phyloP scores from a whole-genome alignment of 768 basidiomycete genomes.

The Lactifluus echinatus region DNA sequence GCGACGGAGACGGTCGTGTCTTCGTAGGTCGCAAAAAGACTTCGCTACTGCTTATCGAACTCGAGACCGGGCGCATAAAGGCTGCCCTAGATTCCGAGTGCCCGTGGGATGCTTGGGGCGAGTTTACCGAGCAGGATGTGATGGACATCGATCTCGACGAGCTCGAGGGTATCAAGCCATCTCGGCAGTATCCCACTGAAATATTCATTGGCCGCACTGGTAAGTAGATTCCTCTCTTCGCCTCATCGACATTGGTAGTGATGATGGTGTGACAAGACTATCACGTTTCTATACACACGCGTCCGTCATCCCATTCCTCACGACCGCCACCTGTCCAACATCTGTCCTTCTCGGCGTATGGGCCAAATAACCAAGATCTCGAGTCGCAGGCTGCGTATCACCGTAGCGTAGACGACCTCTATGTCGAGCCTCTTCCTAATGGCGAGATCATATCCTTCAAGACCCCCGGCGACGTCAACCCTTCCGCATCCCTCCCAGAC shows the following conservation, averaged over 20 bases:
- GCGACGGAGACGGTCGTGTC: constrained; percentile 54
- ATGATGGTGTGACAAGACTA: constrained; percentile 50
- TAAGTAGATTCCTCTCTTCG: constrained; percentile 29
- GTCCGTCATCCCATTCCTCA: constrained; percentile 32
- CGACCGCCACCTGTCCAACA: constrained; percentile 54
- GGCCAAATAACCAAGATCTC: constrained; percentile 83
- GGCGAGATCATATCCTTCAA: constrained; percentile 76
- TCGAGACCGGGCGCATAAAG: constrained; percentile 75
- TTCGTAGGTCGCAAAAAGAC: constrained; percentile 93
- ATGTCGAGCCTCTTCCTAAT: constrained; percentile 72
- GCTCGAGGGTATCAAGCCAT: constrained; percentile 42
- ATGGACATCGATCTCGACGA: constrained; percentile 48
- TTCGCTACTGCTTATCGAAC: constrained; percentile 60
- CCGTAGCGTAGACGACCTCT: constrained; percentile 67
- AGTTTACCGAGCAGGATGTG: constrained; percentile 36
- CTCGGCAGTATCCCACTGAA: constrained; percentile 30
- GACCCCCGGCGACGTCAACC: constrained; percentile 27
- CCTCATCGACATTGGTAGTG: neutral
- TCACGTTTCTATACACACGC: constrained; percentile 74
- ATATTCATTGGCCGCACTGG: constrained; percentile 63
- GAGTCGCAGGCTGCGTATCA: constrained; percentile 63
- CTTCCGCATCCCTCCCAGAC: constrained; percentile 27
- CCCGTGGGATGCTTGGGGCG: constrained; percentile 63
- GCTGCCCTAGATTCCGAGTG: constrained; percentile 69
- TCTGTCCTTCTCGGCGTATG: constrained; percentile 85